A percentile compares a stretch with the other conserved stretches of the same genome.
phyloP scores from a whole-genome alignment of 225 moss, liverwort and hornwort species.

The Rhytidiadelphus loreus region DNA sequence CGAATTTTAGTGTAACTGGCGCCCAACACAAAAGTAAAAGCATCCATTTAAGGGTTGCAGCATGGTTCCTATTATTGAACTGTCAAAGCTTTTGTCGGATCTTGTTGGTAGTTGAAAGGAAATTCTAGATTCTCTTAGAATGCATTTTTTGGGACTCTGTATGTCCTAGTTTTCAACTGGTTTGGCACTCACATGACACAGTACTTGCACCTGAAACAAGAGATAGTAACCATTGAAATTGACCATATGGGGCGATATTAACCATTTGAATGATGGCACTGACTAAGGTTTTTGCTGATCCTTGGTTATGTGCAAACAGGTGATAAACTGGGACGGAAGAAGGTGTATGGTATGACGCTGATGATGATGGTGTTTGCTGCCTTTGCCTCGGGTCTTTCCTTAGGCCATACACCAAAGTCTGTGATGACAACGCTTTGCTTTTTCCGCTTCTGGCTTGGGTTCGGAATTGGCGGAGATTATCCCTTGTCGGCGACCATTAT shows the following conservation, averaged over 20 bases:
- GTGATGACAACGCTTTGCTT: slow-evolving; percentile 43
- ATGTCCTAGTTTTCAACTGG: not conserved
- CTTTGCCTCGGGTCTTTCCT: slow-evolving; percentile 35
- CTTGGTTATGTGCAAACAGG: not conserved
- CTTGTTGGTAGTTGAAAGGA: not conserved
- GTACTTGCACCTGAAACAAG: not conserved
- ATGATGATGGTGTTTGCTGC: slow-evolving; percentile 43
- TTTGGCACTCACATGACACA: not conserved
- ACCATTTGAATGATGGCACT: not conserved
- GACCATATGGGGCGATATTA: no score
- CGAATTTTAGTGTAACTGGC: not conserved
- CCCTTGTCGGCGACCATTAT: slow-evolving; percentile 42
- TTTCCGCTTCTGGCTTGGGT: slow-evolving; percentile 50
- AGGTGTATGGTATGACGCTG: slow-evolving; percentile 46
- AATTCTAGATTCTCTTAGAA: not conserved
- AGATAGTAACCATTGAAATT: not conserved
- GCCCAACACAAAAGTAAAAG: not conserved
- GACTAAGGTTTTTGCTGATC: not conserved
- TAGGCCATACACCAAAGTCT: slow-evolving; percentile 14
- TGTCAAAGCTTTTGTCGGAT: not conserved
- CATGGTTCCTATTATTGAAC: not conserved
- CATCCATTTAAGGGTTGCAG: not conserved
- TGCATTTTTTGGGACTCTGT: not conserved
- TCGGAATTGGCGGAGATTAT: slow-evolving; percentile 46
- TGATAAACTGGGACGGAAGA: slow-evolving; percentile 42